Percentiles rank a stretch among this genome's conserved stretches.
phyloP scores from a whole-genome alignment of 768 basidiomycete species.

The Serendipita sp. region DNA sequence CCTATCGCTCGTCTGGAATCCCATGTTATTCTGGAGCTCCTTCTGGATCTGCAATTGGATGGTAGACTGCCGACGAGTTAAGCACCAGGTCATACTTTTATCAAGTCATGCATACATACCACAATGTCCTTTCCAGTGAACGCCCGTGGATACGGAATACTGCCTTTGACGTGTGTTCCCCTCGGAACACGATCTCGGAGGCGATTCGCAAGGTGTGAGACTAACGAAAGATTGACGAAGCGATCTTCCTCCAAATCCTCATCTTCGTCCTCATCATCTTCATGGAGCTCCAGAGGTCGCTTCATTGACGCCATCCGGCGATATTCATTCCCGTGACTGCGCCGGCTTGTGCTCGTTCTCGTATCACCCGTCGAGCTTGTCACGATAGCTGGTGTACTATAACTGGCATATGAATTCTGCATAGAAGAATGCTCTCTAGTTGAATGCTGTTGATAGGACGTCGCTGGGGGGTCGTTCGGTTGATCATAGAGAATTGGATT shows the following conservation, averaged over 20 bases:
- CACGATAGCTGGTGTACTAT: not conserved
- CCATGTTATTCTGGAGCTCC: slow-evolving; percentile 61
- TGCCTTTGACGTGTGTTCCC: slow-evolving; percentile 77
- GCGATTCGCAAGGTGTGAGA: slow-evolving; percentile 79
- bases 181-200: slow-evolving; percentile 80
- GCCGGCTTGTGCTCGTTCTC: not conserved
- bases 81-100: not conserved
- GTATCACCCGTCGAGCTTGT: not conserved
- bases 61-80: slow-evolving; percentile 39
- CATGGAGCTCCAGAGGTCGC: slow-evolving; percentile 24
- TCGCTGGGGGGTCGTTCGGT: not conserved
- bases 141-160: slow-evolving; percentile 74
- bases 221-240: slow-evolving; percentile 75
- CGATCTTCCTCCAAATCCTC: slow-evolving; percentile 39
- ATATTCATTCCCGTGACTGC: slow-evolving; percentile 1
- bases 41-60: slow-evolving; percentile 78
- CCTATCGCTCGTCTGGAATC: slow-evolving; percentile 58
- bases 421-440: not conserved
- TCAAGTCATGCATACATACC: slow-evolving; percentile 30
- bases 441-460: not conserved
- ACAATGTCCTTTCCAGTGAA: slow-evolving; percentile 95
- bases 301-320: slow-evolving; percentile 18
- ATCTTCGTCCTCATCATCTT: slow-evolving; percentile 36
- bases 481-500: not conserved
- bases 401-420: not conserved